Evolutionary conservation across 352 stramenopile genomes (phyloP).

Genomic region (Phytophthora foliorum): DNA sequence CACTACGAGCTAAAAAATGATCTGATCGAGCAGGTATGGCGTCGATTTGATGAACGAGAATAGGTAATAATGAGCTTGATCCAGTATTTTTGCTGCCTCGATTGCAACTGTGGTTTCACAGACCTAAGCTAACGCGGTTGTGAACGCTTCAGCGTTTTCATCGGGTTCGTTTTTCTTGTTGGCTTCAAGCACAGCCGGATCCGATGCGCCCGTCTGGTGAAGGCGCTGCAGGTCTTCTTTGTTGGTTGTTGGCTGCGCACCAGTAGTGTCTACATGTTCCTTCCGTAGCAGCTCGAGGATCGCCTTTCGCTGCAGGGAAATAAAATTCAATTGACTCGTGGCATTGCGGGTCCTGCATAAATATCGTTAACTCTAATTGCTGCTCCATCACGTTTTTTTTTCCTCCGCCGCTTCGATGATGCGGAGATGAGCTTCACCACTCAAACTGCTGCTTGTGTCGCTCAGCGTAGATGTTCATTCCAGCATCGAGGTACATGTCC

Average conservation of each 20-base stretch:
- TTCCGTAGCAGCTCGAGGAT: background rate
- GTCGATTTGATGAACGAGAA: conserved; percentile 10
- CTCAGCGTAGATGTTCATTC: conserved; percentile 4
- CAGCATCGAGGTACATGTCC: conserved; percentile 15
- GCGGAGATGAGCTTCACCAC: background rate
- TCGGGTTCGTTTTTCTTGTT: conserved; percentile 7
- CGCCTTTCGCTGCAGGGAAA: conserved; percentile 6
- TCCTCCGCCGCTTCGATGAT: conserved; percentile 6
- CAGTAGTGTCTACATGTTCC: background rate
- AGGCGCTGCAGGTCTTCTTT: too few species aligned
- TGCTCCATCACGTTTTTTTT: conserved; percentile 14
- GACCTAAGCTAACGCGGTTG: background rate
- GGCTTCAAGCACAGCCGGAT: background rate
- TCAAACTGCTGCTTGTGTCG: conserved; percentile 19
- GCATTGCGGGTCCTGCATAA: conserved; percentile 2
- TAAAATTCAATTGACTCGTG: conserved; percentile 16
- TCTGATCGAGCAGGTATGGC: conserved; percentile 22
- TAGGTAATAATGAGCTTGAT: conserved; percentile 1
- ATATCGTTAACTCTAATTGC: conserved; percentile 4
- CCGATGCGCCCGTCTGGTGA: too few species aligned
- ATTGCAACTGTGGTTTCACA: too few species aligned
- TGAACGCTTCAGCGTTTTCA: background rate
- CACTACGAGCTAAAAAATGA: conserved; percentile 19
- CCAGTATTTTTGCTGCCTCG: too few species aligned
- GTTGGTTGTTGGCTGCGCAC: background rate